Percentiles rank a stretch among this genome's conserved stretches.
Conservation (phyloP, 2,329 filamentous ascomycete genomes). For the Aspergillus japonicus region DNA sequence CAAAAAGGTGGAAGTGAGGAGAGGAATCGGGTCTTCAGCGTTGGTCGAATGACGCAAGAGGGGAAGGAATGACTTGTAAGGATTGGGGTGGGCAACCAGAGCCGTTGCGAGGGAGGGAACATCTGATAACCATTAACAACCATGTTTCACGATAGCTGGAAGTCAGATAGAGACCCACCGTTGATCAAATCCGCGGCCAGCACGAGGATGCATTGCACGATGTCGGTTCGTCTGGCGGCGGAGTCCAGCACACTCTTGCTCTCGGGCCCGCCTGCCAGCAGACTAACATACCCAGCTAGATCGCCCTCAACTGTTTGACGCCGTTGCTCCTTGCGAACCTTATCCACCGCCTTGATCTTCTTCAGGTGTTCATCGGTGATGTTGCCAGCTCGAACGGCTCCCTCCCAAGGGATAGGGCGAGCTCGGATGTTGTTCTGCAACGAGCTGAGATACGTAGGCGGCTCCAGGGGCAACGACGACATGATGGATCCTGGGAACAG, state of each 20-base stretch:
- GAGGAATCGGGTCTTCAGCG: conserved; percentile 80
- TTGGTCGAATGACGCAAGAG: conserved; percentile 81
- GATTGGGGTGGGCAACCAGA: conserved; percentile 68
- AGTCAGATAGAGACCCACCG: conserved; percentile 52
- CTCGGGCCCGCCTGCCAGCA: conserved; percentile 70
- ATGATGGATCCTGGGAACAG: conserved; percentile 14
- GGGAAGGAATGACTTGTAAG: conserved; percentile 75
- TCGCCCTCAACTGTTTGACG: conserved; percentile 78
- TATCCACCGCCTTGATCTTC: conserved; percentile 95
- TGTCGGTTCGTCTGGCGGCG: conserved; percentile 80
- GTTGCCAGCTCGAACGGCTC: conserved; percentile 86
- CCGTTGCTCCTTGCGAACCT: conserved; percentile 88
- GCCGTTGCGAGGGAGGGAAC: conserved; percentile 75
- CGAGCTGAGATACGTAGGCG: conserved; percentile 81
- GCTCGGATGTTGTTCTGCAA: conserved; percentile 96
- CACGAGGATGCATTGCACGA: conserved; percentile 92
- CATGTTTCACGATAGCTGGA: not conserved
- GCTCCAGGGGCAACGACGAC: conserved; percentile 78
- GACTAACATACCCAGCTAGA: conserved; percentile 71
- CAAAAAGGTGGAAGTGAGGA: conserved; percentile 85
- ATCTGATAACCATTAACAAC: conserved; percentile 51
- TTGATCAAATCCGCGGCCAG: conserved; percentile 83
- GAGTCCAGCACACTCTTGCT: conserved; percentile 78
- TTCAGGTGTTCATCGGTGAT: conserved; percentile 91
- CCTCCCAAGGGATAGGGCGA: conserved; percentile 96